Conservation (phyloP, 1,284 basidiomycete genomes). For the Rhizopogon hawkerae region DNA sequence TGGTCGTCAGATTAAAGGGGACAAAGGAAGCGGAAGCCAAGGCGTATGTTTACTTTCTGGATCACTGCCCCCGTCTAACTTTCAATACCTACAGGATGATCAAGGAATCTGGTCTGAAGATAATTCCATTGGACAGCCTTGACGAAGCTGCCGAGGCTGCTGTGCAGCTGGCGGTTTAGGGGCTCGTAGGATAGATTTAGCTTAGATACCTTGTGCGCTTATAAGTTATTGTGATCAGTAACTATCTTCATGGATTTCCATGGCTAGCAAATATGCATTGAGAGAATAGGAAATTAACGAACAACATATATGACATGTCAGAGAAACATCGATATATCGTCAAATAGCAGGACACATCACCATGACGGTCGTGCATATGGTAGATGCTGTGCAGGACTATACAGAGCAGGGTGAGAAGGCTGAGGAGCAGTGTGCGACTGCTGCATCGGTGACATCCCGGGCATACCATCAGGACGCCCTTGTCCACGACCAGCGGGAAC, state of each 20-base stretch:
- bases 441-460: slow-evolving; percentile 20
- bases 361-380: slow-evolving; percentile 33
- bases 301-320: slow-evolving; percentile 19
- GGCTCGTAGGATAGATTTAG: slow-evolving; percentile 17
- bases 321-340: slow-evolving; percentile 30
- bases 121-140: slow-evolving; percentile 80
- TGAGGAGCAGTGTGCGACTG: slow-evolving; percentile 24
- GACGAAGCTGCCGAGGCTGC: slow-evolving; percentile 84
- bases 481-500: slow-evolving; percentile 23
- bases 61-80: slow-evolving; percentile 5
- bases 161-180: slow-evolving; percentile 58
- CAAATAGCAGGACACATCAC: slow-evolving; percentile 20
- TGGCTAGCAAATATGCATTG: slow-evolving; percentile 1
- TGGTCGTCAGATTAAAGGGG: slow-evolving; percentile 93
- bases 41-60: slow-evolving; percentile 46
- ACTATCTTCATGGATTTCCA: no score
- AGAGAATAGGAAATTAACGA: slow-evolving; percentile 11
- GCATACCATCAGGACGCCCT: slow-evolving; percentile 21
- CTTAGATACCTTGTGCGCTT: neutral
- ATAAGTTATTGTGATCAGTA: slow-evolving; percentile 4
- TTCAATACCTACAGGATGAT: slow-evolving; percentile 63
- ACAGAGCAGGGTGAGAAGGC: slow-evolving; percentile 24
- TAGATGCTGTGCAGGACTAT: slow-evolving; percentile 17
- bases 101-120: slow-evolving; percentile 85
- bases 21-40: slow-evolving; percentile 97